Percentiles rank a stretch among this genome's conserved stretches.
Conservation (phyloP, 2,329 filamentous ascomycete genomes). For the Hypoxylon sp. region DNA sequence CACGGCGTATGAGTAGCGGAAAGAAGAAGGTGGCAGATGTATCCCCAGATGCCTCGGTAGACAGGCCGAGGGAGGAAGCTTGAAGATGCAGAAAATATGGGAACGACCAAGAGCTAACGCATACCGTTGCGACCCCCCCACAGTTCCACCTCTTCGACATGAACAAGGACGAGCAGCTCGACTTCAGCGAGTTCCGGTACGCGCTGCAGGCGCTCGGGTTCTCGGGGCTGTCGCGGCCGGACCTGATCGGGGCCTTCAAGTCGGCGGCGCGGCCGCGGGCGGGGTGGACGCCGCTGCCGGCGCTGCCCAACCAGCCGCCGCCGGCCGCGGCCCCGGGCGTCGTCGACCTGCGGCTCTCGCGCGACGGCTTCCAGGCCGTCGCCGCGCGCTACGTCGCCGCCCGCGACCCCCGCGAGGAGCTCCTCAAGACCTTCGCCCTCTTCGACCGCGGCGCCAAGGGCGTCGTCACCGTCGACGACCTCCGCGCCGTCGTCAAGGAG, state of each 20-base stretch:
- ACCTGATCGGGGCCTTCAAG: constrained; percentile 82
- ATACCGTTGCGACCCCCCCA: not conserved
- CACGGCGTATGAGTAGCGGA: too few relatives aligned
- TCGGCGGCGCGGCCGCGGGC: constrained; percentile 78
- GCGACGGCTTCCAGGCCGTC: constrained; percentile 75
- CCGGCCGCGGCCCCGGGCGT: constrained; percentile 63
- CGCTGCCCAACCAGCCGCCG: constrained; percentile 54
- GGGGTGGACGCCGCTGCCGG: constrained; percentile 57
- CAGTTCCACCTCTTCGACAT: constrained; percentile 96
- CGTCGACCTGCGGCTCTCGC: constrained; percentile 75
- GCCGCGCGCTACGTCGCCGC: constrained; percentile 82
- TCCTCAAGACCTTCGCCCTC: constrained; percentile 86
- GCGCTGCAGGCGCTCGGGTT: constrained; percentile 95
- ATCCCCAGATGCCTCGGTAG: too few relatives aligned
- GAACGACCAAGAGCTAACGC: constrained; percentile 15
- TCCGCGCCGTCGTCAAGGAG: constrained; percentile 86
- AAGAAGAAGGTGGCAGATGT: too few relatives aligned
- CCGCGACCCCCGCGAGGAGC: constrained; percentile 89
- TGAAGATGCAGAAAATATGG: not conserved
- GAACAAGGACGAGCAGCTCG: constrained; percentile 91
- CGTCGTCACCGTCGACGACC: constrained; percentile 85
- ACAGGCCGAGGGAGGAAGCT: not conserved
- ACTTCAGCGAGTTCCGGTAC: constrained; percentile 98
- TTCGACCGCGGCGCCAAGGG: constrained; percentile 96
- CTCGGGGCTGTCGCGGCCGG: constrained; percentile 79